These are phyloP conservation scores for Fusarium sp. DNA, from an alignment of 2,329 filamentous ascomycete species.

Conservation along the genomic window DNA sequence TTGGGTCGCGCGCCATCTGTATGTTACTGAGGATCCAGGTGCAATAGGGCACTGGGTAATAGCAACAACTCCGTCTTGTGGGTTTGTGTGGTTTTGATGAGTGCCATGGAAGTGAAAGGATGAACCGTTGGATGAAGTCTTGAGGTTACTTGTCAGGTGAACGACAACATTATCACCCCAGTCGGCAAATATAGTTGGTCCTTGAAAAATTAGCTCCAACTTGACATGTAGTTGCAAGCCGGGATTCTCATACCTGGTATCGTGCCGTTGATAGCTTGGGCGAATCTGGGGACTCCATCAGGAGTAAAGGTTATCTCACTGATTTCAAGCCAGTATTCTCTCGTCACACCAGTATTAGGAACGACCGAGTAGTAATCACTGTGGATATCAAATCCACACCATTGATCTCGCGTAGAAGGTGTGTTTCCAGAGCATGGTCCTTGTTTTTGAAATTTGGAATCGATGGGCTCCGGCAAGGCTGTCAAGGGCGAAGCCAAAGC, in stretches of 20 bases:
- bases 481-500: constrained; percentile 1
- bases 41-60: constrained; percentile 64
- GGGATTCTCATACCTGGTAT: constrained; percentile 59
- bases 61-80: constrained; percentile 67
- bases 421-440: constrained; percentile 45
- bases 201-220: constrained; percentile 9
- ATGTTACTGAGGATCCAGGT: constrained; percentile 65
- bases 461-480: constrained; percentile 16
- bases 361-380: constrained; percentile 58
- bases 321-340: constrained; percentile 62
- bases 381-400: constrained; percentile 62
- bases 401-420: constrained; percentile 51
- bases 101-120: constrained; percentile 74
- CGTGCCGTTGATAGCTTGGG: constrained; percentile 65
- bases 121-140: constrained; percentile 64
- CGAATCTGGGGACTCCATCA: constrained; percentile 59
- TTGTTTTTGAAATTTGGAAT: constrained; percentile 5
- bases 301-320: constrained; percentile 55
- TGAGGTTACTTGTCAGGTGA: constrained; percentile 64
- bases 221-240: neutral
- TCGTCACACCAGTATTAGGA: constrained; percentile 62
- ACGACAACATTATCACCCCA: constrained; percentile 63
- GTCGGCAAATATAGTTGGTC: constrained; percentile 67
- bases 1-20: constrained; percentile 67
- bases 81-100: constrained; percentile 65